Conservation (phyloP, 1,139 yeast species). For the Tardiomyces depauwii region DNA sequence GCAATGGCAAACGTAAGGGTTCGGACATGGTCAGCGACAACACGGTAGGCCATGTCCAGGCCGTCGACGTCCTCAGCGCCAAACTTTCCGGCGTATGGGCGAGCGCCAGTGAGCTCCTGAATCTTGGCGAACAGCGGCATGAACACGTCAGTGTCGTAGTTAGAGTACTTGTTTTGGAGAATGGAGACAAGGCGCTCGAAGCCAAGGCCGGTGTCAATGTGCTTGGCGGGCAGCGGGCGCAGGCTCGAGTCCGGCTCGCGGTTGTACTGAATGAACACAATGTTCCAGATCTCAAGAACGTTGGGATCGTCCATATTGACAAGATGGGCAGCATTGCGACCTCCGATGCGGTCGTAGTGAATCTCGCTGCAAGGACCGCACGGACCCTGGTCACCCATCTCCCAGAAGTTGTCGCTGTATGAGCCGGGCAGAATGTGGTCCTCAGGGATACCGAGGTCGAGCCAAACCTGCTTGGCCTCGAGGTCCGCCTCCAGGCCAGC, state of each 20-base stretch:
- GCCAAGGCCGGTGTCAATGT: conserved; percentile 97
- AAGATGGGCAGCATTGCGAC: conserved; percentile 81
- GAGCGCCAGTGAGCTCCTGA: conserved; percentile 85
- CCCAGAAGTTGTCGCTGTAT: conserved; percentile 94
- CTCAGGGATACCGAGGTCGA: conserved; percentile 74
- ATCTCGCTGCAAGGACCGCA: conserved; percentile 99
- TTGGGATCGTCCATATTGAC: conserved; percentile 97
- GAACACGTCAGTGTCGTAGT: conserved; percentile 96
- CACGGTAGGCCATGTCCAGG: conserved; percentile 95
- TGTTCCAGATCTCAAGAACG: conserved; percentile 95
- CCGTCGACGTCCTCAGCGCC: conserved; percentile 91
- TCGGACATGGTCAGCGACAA: conserved; percentile 95
- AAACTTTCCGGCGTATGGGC: conserved; percentile 85
- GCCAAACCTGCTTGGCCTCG: conserved; percentile 87
- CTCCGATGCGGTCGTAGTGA: conserved; percentile 96
- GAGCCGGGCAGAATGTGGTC: conserved; percentile 90
- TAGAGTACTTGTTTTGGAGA: conserved; percentile 79
- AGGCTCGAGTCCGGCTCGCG: conserved; percentile 83
- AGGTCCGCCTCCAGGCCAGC: conserved; percentile 87
- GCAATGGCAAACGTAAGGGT: conserved; percentile 92
- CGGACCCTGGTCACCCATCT: conserved; percentile 99
- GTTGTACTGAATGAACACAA: conserved; percentile 92
- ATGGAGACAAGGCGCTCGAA: conserved; percentile 94
- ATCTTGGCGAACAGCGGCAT: conserved; percentile 74
- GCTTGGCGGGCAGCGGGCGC: conserved; percentile 81